phyloP scores from a whole-genome alignment of 2,329 filamentous ascomycete genomes.

The Colletotrichum lentis region DNA sequence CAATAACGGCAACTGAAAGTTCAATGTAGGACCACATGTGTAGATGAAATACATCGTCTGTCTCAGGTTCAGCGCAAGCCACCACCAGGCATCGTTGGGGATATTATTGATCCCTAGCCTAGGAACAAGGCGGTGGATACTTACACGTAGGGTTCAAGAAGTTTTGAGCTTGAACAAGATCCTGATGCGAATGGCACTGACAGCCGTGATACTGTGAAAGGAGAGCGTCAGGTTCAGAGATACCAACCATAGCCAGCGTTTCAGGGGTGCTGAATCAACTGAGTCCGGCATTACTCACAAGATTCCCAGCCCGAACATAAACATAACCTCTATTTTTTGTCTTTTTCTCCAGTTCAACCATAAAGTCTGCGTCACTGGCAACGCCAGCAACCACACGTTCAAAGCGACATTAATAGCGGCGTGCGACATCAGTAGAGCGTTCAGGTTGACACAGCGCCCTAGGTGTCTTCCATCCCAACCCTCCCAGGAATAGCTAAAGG shows the following conservation, averaged over 20 bases:
- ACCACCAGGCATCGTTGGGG: background rate
- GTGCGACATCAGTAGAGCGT: background rate
- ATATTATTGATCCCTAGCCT: no score
- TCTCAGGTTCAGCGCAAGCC: background rate
- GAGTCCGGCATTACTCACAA: background rate
- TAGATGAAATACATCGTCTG: background rate
- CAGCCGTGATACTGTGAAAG: background rate
- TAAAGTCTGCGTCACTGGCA: background rate
- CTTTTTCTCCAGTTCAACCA: background rate
- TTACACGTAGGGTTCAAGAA: background rate
- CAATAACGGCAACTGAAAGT: background rate
- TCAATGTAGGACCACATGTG: conserved; percentile 3
- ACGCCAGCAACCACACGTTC: background rate
- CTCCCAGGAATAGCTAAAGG: background rate
- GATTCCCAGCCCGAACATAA: background rate
- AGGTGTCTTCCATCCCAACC: background rate
- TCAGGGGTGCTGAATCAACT: no score
- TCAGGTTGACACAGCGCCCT: background rate
- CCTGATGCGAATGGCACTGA: background rate
- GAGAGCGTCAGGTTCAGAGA: background rate
- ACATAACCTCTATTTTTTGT: background rate
- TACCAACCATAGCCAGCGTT: no score
- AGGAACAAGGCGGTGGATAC: background rate
- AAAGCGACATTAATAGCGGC: background rate
- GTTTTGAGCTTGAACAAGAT: background rate